Evolutionary conservation across 2,329 filamentous ascomycete genomes (phyloP).

Genomic region (Taxawa tesnikishii): DNA sequence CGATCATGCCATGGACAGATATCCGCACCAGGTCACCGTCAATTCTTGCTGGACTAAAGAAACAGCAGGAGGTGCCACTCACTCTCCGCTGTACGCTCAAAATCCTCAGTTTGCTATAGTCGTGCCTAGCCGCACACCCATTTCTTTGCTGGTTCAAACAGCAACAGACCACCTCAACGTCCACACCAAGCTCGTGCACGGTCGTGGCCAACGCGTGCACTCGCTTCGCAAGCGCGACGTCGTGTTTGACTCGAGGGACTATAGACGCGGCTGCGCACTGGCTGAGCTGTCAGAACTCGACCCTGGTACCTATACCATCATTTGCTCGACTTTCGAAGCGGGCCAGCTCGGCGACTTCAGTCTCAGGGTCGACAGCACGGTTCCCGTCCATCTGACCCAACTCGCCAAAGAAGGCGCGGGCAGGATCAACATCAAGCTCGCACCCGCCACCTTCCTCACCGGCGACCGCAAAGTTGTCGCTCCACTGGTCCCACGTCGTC

Average conservation of each 20-base stretch:
- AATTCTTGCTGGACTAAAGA: slow-evolving; percentile 61
- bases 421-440: slow-evolving; percentile 49
- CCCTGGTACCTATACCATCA: slow-evolving; percentile 69
- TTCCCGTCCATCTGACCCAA: slow-evolving; percentile 42
- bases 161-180: slow-evolving; percentile 56
- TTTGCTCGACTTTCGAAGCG: slow-evolving; percentile 82
- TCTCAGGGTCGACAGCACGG: slow-evolving; percentile 57
- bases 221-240: slow-evolving; percentile 64
- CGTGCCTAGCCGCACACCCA: slow-evolving; percentile 42
- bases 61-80: slow-evolving; percentile 75
- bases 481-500: slow-evolving; percentile 34
- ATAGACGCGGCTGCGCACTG: slow-evolving; percentile 66
- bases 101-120: slow-evolving; percentile 78
- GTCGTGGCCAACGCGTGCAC: slow-evolving; percentile 57
- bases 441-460: slow-evolving; percentile 37
- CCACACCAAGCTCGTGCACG: slow-evolving; percentile 76
- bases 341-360: slow-evolving; percentile 64
- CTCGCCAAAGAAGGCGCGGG: slow-evolving; percentile 68
- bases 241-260: slow-evolving; percentile 74
- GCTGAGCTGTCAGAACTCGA: slow-evolving; percentile 50
- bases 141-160: slow-evolving; percentile 66
- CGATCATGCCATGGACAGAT: slow-evolving; percentile 47
- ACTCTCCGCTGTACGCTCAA: slow-evolving; percentile 60
- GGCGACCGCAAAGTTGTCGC: slow-evolving; percentile 42
- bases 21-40: slow-evolving; percentile 46